A percentile compares a stretch with the other conserved stretches of the same genome.
These are phyloP conservation scores for Arthrobotrys sphaeroides DNA, from an alignment of 2,329 filamentous ascomycete species.

Conservation along the genomic window DNA sequence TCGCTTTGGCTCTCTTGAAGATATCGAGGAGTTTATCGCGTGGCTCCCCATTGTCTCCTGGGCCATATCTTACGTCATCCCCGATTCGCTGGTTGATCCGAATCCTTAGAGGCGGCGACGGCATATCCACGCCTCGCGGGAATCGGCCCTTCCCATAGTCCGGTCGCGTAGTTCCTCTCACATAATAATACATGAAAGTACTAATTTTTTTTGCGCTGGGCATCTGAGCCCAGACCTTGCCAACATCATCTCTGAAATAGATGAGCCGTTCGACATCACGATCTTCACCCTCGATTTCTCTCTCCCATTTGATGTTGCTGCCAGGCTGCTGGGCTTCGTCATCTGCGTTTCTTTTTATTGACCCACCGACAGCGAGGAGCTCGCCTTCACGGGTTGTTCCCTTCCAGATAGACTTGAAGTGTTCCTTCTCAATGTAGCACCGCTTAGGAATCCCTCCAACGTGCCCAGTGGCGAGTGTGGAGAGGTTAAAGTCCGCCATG, in stretches of 20 bases:
- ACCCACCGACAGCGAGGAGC: not conserved
- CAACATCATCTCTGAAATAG: constrained; percentile 2
- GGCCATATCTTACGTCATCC: not conserved
- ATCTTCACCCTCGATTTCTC: not conserved
- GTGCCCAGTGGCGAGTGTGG: not conserved
- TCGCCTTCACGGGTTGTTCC: not conserved
- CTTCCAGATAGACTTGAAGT: constrained; percentile 2
- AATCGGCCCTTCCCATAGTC: not conserved
- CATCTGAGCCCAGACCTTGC: not conserved
- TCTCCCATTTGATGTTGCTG: not conserved
- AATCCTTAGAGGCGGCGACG: not conserved
- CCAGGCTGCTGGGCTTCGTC: too few relatives aligned
- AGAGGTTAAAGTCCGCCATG: not conserved
- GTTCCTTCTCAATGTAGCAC: constrained; percentile 11
- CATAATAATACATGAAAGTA: constrained; percentile 8
- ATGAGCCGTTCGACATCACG: too few relatives aligned
- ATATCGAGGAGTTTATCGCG: not conserved
- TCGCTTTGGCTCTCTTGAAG: not conserved
- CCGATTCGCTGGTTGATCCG: not conserved
- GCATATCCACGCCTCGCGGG: not conserved
- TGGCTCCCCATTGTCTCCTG: not conserved
- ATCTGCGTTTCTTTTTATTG: not conserved
- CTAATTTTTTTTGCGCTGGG: not conserved
- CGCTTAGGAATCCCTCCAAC: not conserved
- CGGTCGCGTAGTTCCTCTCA: not conserved